Percentiles rank a stretch among this genome's conserved stretches.
Evolutionary conservation across 306 rosid species (phyloP).

Genomic region (Cyamopsis tetragonoloba): DNA sequence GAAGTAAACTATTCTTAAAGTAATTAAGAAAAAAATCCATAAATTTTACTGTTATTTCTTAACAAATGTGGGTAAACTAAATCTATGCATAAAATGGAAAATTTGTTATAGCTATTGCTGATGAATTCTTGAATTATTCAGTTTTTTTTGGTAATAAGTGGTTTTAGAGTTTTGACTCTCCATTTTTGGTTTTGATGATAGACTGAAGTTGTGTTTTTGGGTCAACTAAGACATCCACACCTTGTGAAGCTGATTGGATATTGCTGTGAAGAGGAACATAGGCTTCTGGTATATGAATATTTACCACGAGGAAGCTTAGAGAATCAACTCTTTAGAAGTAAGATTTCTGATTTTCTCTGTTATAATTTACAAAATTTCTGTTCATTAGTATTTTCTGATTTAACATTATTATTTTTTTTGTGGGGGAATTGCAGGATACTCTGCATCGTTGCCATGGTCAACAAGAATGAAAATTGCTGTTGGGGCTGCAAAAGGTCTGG

Average conservation of each 20-base stretch:
- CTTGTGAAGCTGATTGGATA: conserved; percentile 91
- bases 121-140: background rate
- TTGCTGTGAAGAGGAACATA: conserved; percentile 91
- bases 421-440: conserved; percentile 46
- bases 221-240: conserved; percentile 78
- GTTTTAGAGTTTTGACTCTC: conserved; percentile 3
- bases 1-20: too few relatives aligned
- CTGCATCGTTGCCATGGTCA: conserved; percentile 83
- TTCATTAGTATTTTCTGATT: background rate
- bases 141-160: background rate
- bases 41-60: too few relatives aligned
- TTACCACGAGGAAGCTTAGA: conserved; percentile 98
- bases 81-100: too few relatives aligned
- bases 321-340: conserved; percentile 90
- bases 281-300: conserved; percentile 77
- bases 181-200: conserved; percentile 17
- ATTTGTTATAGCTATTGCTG: too few relatives aligned
- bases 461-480: conserved; percentile 92
- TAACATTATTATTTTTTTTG: background rate
- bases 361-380: background rate
- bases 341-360: background rate
- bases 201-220: conserved; percentile 94
- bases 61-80: too few relatives aligned
- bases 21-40: too few relatives aligned
- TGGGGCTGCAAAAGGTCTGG: conserved; percentile 92